phyloP scores from a whole-genome alignment of 257 asterid species.

The Asclepias syriaca region DNA sequence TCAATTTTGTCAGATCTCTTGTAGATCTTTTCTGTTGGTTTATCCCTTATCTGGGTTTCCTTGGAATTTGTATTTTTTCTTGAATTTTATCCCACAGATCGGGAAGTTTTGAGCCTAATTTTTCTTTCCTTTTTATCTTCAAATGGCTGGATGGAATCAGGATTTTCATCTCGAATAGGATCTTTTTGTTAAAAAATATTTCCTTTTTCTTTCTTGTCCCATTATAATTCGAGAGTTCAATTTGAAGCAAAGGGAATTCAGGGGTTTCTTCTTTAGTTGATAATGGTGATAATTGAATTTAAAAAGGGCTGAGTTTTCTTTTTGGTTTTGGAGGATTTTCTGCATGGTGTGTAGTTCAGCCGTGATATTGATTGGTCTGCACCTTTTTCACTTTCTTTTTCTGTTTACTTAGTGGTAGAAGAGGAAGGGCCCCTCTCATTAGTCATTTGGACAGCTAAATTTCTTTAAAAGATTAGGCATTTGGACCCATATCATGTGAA shows the following conservation, averaged over 20 bases:
- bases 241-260: not conserved
- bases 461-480: slow-evolving; percentile 13
- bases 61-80: not conserved
- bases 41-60: not conserved
- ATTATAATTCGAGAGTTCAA: not conserved
- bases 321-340: slow-evolving; percentile 13
- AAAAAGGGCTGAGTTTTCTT: slow-evolving; percentile 8
- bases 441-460: slow-evolving; percentile 23
- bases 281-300: slow-evolving; percentile 5
- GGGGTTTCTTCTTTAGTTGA: not conserved
- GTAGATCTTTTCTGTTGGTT: slow-evolving; percentile 19
- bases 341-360: slow-evolving; percentile 18
- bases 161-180: slow-evolving; percentile 4
- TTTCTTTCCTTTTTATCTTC: not conserved
- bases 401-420: slow-evolving; percentile 20
- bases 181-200: not conserved
- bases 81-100: slow-evolving; percentile 4
- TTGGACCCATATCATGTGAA: slow-evolving; percentile 28
- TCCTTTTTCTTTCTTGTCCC: not conserved
- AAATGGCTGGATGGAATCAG: not conserved
- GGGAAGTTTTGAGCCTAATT: not conserved
- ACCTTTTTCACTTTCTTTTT: not conserved
- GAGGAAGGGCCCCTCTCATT: slow-evolving; percentile 27
- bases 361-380: slow-evolving; percentile 14
- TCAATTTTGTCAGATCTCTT: slow-evolving; percentile 21